phyloP scores from a whole-genome alignment of 208 protist species.

The Trypanosoma cruzi region DNA sequence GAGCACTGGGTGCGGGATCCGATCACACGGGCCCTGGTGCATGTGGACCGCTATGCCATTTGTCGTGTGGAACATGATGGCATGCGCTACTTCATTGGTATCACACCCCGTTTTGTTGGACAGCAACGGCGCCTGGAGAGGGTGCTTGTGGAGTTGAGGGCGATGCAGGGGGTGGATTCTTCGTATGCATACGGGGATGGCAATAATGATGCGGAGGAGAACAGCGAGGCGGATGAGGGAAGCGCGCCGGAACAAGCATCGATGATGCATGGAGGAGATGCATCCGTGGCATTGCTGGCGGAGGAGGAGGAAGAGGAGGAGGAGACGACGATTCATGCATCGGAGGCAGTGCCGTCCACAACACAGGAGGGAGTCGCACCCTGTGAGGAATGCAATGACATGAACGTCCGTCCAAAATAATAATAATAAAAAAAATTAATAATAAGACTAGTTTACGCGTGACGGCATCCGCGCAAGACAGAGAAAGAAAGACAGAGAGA shows the following conservation, averaged over 20 bases:
- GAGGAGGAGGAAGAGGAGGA: too few species aligned
- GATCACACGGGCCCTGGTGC: conserved; percentile 32
- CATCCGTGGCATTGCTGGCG: neutral
- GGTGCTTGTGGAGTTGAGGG: conserved; percentile 36
- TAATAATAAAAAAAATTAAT: too few species aligned
- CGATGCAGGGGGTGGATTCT: neutral
- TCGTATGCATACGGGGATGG: too few species aligned
- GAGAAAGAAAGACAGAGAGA: neutral
- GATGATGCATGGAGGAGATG: neutral
- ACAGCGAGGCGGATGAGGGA: neutral
- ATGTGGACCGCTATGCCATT: conserved; percentile 74
- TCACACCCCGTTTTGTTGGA: conserved; percentile 65
- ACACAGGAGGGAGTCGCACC: neutral
- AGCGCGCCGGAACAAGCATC: neutral
- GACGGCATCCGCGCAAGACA: neutral
- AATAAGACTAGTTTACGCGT: too few species aligned
- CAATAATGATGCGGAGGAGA: conserved; percentile 29
- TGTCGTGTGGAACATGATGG: conserved; percentile 69
- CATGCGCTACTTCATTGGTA: conserved; percentile 74
- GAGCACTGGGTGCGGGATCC: conserved; percentile 64
- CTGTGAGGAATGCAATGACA: neutral
- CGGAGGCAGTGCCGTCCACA: neutral
- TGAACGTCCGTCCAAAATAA: too few species aligned
- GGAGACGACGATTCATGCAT: too few species aligned
- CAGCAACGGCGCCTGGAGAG: conserved; percentile 54